These are phyloP conservation scores for Ascochyta pisi DNA, from an alignment of 2,329 filamentous ascomycete species.

Conservation along the genomic window DNA sequence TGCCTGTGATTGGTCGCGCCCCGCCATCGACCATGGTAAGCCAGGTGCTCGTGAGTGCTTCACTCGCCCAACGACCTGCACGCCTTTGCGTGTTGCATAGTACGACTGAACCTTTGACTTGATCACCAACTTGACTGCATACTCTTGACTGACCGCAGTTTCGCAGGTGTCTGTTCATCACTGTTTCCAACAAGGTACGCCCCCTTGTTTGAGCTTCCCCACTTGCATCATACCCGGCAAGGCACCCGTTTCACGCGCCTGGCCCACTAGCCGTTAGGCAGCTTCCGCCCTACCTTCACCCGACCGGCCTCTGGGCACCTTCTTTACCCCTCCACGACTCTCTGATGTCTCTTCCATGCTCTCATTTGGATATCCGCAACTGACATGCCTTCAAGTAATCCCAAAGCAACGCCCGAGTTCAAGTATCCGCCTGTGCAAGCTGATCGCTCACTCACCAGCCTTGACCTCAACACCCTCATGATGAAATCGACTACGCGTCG, in stretches of 20 bases:
- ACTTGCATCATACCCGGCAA: constrained; percentile 23
- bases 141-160: neutral
- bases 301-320: constrained; percentile 16
- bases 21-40: constrained; percentile 3
- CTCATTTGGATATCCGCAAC: constrained; percentile 22
- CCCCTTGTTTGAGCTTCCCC: constrained; percentile 17
- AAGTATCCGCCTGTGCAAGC: constrained; percentile 43
- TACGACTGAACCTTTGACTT: neutral
- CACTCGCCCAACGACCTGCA: constrained; percentile 15
- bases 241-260: constrained; percentile 28
- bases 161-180: neutral
- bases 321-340: constrained; percentile 17
- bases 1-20: constrained; percentile 6
- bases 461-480: constrained; percentile 45
- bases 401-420: constrained; percentile 37
- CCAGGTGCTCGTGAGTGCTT: constrained; percentile 11
- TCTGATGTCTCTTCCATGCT: constrained; percentile 7
- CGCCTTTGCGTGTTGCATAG: constrained; percentile 11
- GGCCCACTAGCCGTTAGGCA: constrained; percentile 34
- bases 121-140: constrained; percentile 1
- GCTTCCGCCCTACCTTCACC: constrained; percentile 28
- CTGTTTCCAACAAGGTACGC: constrained; percentile 12
- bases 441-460: constrained; percentile 37
- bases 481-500: constrained; percentile 43
- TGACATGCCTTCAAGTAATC: constrained; percentile 42